Base-by-base conservation (phyloP, 73 alveolate genomes). In the Vitrella brassicaformis region DNA sequence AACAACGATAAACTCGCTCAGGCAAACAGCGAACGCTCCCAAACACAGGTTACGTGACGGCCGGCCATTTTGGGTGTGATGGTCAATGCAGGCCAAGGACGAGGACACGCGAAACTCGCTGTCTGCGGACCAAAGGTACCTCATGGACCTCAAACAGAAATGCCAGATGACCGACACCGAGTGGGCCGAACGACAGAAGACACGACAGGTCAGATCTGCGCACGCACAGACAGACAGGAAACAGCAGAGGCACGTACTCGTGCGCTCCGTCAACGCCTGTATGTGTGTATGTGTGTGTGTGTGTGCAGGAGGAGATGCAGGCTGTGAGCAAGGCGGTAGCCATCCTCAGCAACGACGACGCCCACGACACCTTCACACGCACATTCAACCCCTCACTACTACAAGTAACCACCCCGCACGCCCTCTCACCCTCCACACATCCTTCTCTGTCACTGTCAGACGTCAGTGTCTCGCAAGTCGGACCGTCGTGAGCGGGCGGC, bases 181-280 rank as follows among this genome's bases (percentile, higher is more conserved):
- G 71, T 73, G 80, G 80, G 31, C 64, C 14, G 80, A 73, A 67
- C 71, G 80, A 47, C 71, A 67, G 45, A 67, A 67, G 67, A 73
- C 80, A n/a, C 80, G 80, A 22, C 64, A 47, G 30, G n/a, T n/a
- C n/a, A n/a, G n/a, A n/a, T n/a, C n/a, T n/a, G n/a, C n/a, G n/a
- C n/a, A n/a, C n/a, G n/a, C n/a, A n/a, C n/a, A n/a, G n/a, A n/a
- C n/a, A n/a, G n/a, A n/a, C n/a, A n/a, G n/a, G n/a, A n/a, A n/a
- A n/a, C n/a, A n/a, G n/a, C n/a, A n/a, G n/a, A n/a, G n/a, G n/a
- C n/a, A n/a, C n/a, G n/a, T n/a, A n/a, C n/a, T n/a, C n/a, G n/a
- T n/a, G n/a, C n/a, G n/a, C n/a, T n/a, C n/a, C n/a, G n/a, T n/a
- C n/a, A n/a, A n/a, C n/a, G n/a, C n/a, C n/a, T n/a, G n/a, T n/a